Evolutionary conservation across 2,329 filamentous ascomycete species (phyloP), one percentile per base, ranked within the genome.

Genomic region (Exserohilum turcica): DNA sequence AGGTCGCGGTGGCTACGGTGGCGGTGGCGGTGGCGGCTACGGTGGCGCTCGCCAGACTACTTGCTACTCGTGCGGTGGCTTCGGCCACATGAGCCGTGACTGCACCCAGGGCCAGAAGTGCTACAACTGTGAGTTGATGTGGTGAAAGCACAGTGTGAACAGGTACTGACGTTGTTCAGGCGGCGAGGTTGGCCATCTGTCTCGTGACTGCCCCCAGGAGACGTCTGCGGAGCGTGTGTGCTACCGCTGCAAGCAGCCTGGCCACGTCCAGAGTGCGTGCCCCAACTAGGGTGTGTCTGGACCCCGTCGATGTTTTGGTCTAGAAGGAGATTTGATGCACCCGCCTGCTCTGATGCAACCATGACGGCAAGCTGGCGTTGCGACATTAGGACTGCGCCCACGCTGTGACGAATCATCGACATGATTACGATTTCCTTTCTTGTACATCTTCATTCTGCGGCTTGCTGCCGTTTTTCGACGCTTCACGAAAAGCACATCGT

Each of bases 41-140:
- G 71, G 73, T 47, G 77, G 82, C 59, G 66, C 68, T 36, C 72
- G 74, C 52, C 70, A 73, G 65, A 74, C 72, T 49, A 97, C 92
- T 68, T 97, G 94, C 88, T 99, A 97, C 84, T 96, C 92, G 38
- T 97, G 94, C 81, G 94, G 94, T 68, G 94, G 94, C 64, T 92
- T 91, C 75, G 93, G 93, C 72, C 94, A 99, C 83, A 93, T 96
- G 89, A 92, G 90, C 74, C 89, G 92, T 83, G 94, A 97, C 80
- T 99, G 94, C 80, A 95, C 93, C 70, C 95, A 97, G 78, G 94
- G 94, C 72, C 93, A 95, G 84, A 97, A 97, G 84, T 99, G 94
- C 88, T 99, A 97, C 87, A 97, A 97, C 86, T 97, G 94, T 86
- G 74, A 74, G 83, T 74, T 15, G 32, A 33, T 5, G 32, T 24